Base-by-base conservation (phyloP, 169 alveolate species). In the Haemoproteus tartakovskyi region DNA sequence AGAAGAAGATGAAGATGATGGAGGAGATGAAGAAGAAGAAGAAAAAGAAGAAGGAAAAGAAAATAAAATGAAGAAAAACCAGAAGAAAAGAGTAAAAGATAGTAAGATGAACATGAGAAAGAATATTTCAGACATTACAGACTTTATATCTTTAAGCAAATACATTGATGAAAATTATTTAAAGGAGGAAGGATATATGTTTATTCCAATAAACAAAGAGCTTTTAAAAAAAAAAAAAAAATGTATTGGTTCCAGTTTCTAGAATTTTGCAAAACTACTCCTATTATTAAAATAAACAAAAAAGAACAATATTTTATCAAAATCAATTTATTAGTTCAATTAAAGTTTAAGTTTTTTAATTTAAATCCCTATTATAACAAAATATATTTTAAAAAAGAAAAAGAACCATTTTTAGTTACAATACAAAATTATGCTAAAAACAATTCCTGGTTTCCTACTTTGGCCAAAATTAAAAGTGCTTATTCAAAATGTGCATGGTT, bases 381-480 rank as follows among this genome's bases (percentile, higher is more conserved):
- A 43, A 19, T 46, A 45, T 74, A 45, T 74, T 74, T 74, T 29
- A 59, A 33, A 33, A 5, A 33, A 74, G 12, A 74, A 27, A 18
- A 41, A 37, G 5, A 56, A 74, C 41, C 19, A 51, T 30, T 1
- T 57, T 33, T 56, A n/a, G 18, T 74, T 21, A 48, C 59, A 3
- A 14, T 74, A 9, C 74, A 54, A 24, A 74, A 74, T 47, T 74
- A 57, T 74, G 2, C 62, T 1, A 43, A 61, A 45, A 19, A 43
- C 18, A 30, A 61, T 47, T 36, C 84, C 0, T 74, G 78, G 78
- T 74, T 74, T 50, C 84, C 84, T 9, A 74, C 84, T 9, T 21
- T 74, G 12, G 45, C 74, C 14, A 45, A 56, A 45, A 21, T 29
- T 9, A 22, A 45, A 14, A 54, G 54, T 37, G 36, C 38, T 26